phyloP scores from a whole-genome alignment of 2,329 filamentous ascomycete genomes.

The Exophiala phaeomuriformis region DNA sequence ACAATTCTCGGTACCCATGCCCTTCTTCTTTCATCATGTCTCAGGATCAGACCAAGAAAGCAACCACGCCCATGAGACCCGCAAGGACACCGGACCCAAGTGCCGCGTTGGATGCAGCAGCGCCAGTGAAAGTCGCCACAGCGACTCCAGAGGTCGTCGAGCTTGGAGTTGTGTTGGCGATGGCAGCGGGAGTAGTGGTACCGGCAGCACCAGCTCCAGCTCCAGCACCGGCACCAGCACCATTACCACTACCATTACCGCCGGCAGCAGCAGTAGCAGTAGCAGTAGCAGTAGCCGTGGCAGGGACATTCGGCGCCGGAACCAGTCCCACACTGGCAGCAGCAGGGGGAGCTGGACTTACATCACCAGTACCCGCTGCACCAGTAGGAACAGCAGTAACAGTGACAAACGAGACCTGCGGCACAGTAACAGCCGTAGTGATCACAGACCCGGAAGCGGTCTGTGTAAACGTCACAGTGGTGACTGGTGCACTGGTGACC shows the following conservation, averaged over 20 bases:
- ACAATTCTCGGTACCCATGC: too few relatives aligned
- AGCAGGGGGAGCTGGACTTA: slow-evolving; percentile 22
- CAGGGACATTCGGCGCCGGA: slow-evolving; percentile 6
- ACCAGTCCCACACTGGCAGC: slow-evolving; percentile 18
- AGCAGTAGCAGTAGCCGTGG: not conserved
- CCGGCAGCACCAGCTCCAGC: not conserved
- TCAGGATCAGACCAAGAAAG: slow-evolving; percentile 16
- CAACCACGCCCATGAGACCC: slow-evolving; percentile 18
- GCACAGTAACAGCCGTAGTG: slow-evolving; percentile 38
- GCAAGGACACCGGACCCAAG: slow-evolving; percentile 24
- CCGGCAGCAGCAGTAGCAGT: slow-evolving; percentile 1
- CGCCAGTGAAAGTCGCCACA: slow-evolving; percentile 30
- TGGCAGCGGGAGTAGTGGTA: not conserved
- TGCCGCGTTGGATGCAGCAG: slow-evolving; percentile 28
- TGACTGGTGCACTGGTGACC: slow-evolving; percentile 29
- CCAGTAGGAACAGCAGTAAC: slow-evolving; percentile 31
- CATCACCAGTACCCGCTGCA: slow-evolving; percentile 19
- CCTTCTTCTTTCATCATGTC: too few relatives aligned
- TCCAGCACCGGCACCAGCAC: not conserved
- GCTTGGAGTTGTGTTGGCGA: not conserved
- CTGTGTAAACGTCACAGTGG: slow-evolving; percentile 37
- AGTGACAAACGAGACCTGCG: slow-evolving; percentile 39
- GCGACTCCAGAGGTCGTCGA: slow-evolving; percentile 29
- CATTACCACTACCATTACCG: not conserved
- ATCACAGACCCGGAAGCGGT: slow-evolving; percentile 25